Evolutionary conservation across 495 filamentous ascomycete genomes (phyloP).

Genomic region (Annulohypoxylon moriforme): DNA sequence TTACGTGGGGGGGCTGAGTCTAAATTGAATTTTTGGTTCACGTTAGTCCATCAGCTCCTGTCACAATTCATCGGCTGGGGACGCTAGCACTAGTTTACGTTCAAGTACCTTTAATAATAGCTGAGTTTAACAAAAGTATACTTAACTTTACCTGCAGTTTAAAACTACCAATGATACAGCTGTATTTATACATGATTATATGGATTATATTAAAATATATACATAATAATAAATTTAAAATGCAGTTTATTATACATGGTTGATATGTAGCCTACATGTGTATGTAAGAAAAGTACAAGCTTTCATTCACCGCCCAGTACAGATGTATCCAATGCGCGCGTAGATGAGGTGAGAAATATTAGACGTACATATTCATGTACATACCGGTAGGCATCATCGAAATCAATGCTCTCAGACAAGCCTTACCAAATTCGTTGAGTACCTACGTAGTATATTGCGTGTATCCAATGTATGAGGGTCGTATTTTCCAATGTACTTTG

Average conservation of each 20-base stretch:
- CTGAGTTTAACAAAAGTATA: too few species aligned
- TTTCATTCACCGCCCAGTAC: background rate
- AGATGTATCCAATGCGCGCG: background rate
- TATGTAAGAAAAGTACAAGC: background rate
- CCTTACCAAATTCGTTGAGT: background rate
- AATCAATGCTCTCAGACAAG: too few species aligned
- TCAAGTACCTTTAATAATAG: too few species aligned
- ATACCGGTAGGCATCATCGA: background rate
- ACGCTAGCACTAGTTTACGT: slow-evolving; percentile 5
- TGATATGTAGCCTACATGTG: background rate
- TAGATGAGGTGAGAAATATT: slow-evolving; percentile 2
- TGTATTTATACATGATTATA: too few species aligned
- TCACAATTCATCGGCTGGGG: slow-evolving; percentile 32
- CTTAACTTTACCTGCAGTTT: too few species aligned
- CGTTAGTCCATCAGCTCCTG: slow-evolving; percentile 37
- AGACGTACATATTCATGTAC: too few species aligned
- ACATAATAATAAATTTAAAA: too few species aligned
- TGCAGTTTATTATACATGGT: too few species aligned
- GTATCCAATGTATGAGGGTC: background rate
- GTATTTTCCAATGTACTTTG: background rate
- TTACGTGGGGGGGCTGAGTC: slow-evolving; percentile 43
- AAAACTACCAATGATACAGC: too few species aligned
- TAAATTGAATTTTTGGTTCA: slow-evolving; percentile 41
- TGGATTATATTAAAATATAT: too few species aligned
- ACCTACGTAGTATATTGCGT: background rate